phyloP scores from a whole-genome alignment of 345 rosid genomes.

The Brassica nigra region DNA sequence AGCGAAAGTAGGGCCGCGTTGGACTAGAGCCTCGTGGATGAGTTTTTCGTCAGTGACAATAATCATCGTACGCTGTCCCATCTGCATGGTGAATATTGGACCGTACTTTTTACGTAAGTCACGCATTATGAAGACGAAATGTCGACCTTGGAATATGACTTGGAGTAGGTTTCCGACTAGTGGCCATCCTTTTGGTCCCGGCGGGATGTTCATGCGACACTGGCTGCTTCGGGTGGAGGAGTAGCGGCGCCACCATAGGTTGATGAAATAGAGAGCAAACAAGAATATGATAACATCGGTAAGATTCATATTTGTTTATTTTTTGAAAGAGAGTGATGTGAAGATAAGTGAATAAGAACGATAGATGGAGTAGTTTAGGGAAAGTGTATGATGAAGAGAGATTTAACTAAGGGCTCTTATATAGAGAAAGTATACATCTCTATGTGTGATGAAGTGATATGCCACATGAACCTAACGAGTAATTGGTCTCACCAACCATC shows the following conservation, averaged over 20 bases:
- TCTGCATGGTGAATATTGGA: conserved; percentile 88
- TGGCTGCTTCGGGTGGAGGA: conserved; percentile 20
- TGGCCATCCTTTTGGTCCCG: conserved; percentile 91
- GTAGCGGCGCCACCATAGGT: conserved; percentile 59
- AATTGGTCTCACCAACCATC: conserved; percentile 40
- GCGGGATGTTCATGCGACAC: conserved; percentile 57
- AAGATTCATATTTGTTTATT: conserved; percentile 49
- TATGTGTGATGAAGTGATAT: conserved; percentile 22
- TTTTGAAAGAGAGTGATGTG: not conserved
- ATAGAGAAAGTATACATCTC: conserved; percentile 27
- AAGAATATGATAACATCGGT: conserved; percentile 54
- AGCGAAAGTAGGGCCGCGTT: conserved; percentile 66
- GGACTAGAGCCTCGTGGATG: conserved; percentile 88
- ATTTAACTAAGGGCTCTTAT: conserved; percentile 22
- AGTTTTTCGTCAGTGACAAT: conserved; percentile 74
- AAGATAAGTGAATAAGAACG: conserved; percentile 9
- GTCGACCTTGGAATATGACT: conserved; percentile 70
- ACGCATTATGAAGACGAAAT: conserved; percentile 66
- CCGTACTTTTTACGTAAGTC: conserved; percentile 77
- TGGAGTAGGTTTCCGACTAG: conserved; percentile 78
- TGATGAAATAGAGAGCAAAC: conserved; percentile 47
- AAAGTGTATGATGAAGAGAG: conserved; percentile 11
- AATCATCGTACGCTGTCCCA: conserved; percentile 93
- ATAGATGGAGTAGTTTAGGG: conserved; percentile 23
- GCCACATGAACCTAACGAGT: conserved; percentile 12